Evolutionary conservation across 768 basidiomycete species (phyloP), one percentile per base, ranked within the genome.

Genomic region (Trametes maxima): DNA sequence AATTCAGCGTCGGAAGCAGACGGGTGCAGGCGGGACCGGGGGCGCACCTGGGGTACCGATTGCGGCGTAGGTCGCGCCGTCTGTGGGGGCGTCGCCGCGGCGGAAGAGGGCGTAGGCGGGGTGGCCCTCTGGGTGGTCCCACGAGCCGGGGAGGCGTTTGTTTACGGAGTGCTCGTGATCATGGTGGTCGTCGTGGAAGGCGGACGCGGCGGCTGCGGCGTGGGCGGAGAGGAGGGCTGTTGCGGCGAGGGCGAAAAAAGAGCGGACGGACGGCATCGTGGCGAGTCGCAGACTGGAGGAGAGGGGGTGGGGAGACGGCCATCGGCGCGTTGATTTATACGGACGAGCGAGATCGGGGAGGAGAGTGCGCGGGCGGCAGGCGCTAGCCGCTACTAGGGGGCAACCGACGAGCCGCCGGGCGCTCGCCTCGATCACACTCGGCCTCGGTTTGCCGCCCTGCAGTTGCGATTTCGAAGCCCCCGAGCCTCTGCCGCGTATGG

Each of bases 81-180:
- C 86, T 12, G 72, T 67, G 24, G 65, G 57, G 46, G 19, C 59
- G 37, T 63, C 68, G 19, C 59, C 80, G 45, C 90, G 86, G 67
- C 77, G 80, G 75, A 92, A 93, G 50, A 94, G 78, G 46, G 66
- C 55, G 69, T 88, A 79, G 10, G 79, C 84, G 3, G 83, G 84
- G 67, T 92, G 89, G 64, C 80, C 80, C 16, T 77, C 69, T 45
- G 74, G 69, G 53, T 91, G 92, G 69, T 82, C 85, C 91, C 91
- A 93, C 37, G 53, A 65, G 60, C 60, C 67, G 14, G 76, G 74
- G 14, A 73, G 68, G 39, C 59, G 67, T 28, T 54, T 62, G 58
- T 36, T 54, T 51, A 67, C 62, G 4, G 58, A 40, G 57, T 72
- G 68, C 25, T 62, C 54, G 60, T 68, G 67, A 14, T 58, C 67